These are phyloP conservation scores for Solanum chaucha DNA, from an alignment of 257 asterid species.

Conservation along the genomic window DNA sequence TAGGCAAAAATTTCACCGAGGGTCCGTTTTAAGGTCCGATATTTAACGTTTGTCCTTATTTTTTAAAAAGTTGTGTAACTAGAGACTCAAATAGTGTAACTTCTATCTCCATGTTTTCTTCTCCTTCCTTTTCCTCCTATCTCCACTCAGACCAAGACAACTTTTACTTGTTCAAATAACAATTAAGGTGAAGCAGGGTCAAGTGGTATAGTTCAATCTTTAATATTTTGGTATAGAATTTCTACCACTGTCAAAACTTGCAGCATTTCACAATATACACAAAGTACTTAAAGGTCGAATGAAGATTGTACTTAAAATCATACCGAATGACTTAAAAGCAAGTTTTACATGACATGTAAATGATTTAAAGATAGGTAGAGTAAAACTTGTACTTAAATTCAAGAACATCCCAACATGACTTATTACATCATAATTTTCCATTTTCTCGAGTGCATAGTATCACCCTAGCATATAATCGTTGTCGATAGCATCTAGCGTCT, in stretches of 20 bases:
- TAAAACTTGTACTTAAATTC: not conserved
- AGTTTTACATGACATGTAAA: not conserved
- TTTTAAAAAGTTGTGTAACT: too few species aligned
- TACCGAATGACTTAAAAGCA: not conserved
- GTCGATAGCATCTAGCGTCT: not conserved
- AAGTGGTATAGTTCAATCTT: not conserved
- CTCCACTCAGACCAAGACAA: too few species aligned
- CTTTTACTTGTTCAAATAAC: too few species aligned
- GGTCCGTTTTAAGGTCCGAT: not conserved
- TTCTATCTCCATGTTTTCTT: not conserved
- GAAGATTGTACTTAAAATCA: not conserved
- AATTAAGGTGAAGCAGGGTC: too few species aligned
- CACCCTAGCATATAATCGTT: not conserved
- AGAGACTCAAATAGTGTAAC: too few species aligned
- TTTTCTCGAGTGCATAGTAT: not conserved
- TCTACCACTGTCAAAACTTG: too few species aligned
- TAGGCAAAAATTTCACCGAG: not conserved
- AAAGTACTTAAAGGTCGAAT: too few species aligned
- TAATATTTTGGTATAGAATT: too few species aligned
- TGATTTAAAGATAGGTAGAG: not conserved
- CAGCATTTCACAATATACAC: too few species aligned
- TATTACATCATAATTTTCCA: too few species aligned
- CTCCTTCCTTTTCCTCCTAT: not conserved
- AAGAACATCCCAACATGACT: not conserved
- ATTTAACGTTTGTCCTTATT: not conserved